A percentile compares a stretch with the other conserved stretches of the same genome.
These are phyloP conservation scores for Tricholoma terreum DNA, from an alignment of 768 basidiomycete genomes.

Conservation along the genomic window DNA sequence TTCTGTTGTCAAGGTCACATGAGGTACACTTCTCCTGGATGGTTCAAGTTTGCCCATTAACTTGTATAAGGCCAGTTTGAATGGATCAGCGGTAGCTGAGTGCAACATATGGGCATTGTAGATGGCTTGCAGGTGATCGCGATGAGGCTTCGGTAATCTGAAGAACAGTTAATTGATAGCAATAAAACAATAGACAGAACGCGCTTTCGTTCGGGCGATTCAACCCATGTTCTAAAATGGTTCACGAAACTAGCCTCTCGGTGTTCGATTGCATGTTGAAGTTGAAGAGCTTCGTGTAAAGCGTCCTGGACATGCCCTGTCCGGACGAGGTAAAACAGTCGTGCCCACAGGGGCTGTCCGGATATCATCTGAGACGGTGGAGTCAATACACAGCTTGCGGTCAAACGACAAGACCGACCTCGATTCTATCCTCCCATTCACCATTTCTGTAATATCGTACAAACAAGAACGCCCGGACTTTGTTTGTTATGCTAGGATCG, in stretches of 20 bases:
- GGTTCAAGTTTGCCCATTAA: constrained; percentile 92
- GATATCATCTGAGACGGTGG: constrained; percentile 60
- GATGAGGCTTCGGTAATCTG: constrained; percentile 68
- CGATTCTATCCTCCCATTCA: constrained; percentile 87
- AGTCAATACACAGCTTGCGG: background rate
- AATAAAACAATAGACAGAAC: constrained; percentile 16
- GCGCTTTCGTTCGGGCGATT: constrained; percentile 75
- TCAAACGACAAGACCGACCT: constrained; percentile 46
- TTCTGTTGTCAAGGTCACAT: constrained; percentile 89
- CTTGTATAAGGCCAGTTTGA: constrained; percentile 95
- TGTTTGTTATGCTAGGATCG: constrained; percentile 86
- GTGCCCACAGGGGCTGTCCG: constrained; percentile 90
- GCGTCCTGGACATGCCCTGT: constrained; percentile 84
- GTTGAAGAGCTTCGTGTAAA: constrained; percentile 65
- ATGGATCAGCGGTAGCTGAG: constrained; percentile 85
- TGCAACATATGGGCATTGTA: constrained; percentile 91
- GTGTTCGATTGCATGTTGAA: constrained; percentile 68
- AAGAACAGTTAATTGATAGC: background rate
- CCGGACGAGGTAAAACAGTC: constrained; percentile 88
- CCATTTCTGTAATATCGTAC: constrained; percentile 76
- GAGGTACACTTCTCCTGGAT: constrained; percentile 68
- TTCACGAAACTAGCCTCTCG: constrained; percentile 81
- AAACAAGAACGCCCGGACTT: constrained; percentile 82
- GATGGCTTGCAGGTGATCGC: constrained; percentile 75
- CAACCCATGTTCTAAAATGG: constrained; percentile 81